phyloP scores from a whole-genome alignment of 441 rosid species.

The Sinapis alba region DNA sequence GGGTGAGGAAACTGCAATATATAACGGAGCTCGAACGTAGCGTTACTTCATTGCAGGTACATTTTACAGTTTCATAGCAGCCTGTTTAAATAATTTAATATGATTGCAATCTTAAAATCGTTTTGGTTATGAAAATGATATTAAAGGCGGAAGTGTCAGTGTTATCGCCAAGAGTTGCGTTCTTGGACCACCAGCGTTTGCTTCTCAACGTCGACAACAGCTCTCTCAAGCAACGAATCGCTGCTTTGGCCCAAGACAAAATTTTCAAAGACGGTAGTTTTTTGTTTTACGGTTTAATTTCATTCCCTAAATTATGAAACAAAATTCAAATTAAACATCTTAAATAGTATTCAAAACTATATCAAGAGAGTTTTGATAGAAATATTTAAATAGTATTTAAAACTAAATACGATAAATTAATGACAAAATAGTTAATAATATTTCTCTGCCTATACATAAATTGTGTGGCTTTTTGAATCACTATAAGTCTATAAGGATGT shows the following conservation, averaged over 20 bases:
- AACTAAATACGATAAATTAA: not conserved
- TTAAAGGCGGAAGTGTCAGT: conserved; percentile 62
- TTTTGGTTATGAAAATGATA: not conserved
- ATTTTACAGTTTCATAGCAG: not conserved
- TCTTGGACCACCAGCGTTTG: conserved; percentile 71
- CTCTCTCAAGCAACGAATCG: conserved; percentile 72
- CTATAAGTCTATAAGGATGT: not conserved
- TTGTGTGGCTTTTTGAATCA: not conserved
- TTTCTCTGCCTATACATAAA: not conserved
- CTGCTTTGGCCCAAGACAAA: conserved; percentile 71
- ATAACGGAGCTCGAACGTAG: conserved; percentile 74
- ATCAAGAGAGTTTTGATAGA: no score
- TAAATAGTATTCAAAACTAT: not conserved
- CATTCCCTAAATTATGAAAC: not conserved
- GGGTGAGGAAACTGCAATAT: conserved; percentile 73
- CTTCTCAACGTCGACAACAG: conserved; percentile 69
- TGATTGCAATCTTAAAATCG: not conserved
- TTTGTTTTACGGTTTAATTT: not conserved
- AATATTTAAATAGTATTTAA: not conserved
- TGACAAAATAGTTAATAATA: not conserved
- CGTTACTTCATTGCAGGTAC: conserved; percentile 68
- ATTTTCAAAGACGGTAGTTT: conserved; percentile 66
- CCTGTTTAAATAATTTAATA: not conserved
- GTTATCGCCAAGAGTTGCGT: conserved; percentile 68
- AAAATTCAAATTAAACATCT: not conserved